These are phyloP conservation scores for Stachybotrys echinatus DNA, from an alignment of 2,329 filamentous ascomycete genomes.

Conservation along the genomic window DNA sequence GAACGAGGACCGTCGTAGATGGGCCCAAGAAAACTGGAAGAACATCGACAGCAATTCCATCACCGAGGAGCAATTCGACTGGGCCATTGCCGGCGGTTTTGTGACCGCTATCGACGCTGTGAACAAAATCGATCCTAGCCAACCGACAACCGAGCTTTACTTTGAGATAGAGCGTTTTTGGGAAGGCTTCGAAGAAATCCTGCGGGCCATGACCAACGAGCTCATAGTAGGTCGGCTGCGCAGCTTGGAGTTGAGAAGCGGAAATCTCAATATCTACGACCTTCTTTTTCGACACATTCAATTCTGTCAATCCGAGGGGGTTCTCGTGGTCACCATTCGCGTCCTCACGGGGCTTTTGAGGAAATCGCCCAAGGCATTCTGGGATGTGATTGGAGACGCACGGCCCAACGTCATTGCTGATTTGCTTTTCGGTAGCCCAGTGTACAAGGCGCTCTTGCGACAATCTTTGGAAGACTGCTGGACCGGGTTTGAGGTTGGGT, in stretches of 20 bases:
- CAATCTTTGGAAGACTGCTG: constrained; percentile 49
- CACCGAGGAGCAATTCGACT: constrained; percentile 74
- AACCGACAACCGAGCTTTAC: constrained; percentile 26
- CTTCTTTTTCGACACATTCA: constrained; percentile 52
- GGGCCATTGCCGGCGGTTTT: constrained; percentile 74
- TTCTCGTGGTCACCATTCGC: constrained; percentile 64
- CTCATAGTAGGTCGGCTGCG: constrained; percentile 74
- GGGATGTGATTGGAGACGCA: constrained; percentile 80
- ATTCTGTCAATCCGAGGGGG: constrained; percentile 42
- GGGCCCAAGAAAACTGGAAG: constrained; percentile 34
- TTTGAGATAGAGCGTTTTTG: constrained; percentile 66
- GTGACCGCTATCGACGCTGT: constrained; percentile 60
- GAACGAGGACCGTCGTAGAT: constrained; percentile 50
- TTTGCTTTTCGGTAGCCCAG: constrained; percentile 69
- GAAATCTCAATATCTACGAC: constrained; percentile 59
- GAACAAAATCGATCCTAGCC: constrained; percentile 37
- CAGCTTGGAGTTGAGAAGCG: constrained; percentile 64
- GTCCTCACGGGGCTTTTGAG: constrained; percentile 66
- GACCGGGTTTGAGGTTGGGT: constrained; percentile 32
- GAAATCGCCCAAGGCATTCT: constrained; percentile 75
- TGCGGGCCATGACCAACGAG: constrained; percentile 67
- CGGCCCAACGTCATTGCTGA: constrained; percentile 79
- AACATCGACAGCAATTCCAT: constrained; percentile 54
- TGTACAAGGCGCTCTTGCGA: constrained; percentile 55
- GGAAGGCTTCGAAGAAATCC: constrained; percentile 68